A percentile compares a stretch with the other conserved stretches of the same genome.
Conservation (phyloP, 192 early-diverging fungal genomes). For the Entomortierella beljakovae region DNA sequence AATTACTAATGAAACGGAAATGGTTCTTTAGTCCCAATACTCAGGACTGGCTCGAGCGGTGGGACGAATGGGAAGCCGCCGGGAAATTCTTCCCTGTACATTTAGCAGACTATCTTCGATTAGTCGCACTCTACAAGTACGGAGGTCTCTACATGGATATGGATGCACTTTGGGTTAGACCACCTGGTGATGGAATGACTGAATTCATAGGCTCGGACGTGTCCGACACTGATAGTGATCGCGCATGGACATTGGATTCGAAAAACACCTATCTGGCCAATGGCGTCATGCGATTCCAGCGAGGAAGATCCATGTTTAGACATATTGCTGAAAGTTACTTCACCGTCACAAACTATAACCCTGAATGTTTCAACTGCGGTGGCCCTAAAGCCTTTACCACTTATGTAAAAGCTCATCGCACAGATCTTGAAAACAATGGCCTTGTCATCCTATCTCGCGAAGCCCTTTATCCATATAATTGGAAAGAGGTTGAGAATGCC, state of each 20-base stretch:
- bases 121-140: slow-evolving; percentile 66
- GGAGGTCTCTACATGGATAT: slow-evolving; percentile 75
- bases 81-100: slow-evolving; percentile 64
- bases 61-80: slow-evolving; percentile 64
- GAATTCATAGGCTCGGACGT: slow-evolving; percentile 70
- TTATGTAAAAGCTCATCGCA: slow-evolving; percentile 60
- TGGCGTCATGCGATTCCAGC: slow-evolving; percentile 69
- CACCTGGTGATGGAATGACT: slow-evolving; percentile 58
- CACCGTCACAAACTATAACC: slow-evolving; percentile 59
- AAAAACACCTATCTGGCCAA: slow-evolving; percentile 63
- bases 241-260: slow-evolving; percentile 65
- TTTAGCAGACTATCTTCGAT: slow-evolving; percentile 65
- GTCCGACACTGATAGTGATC: slow-evolving; percentile 56
- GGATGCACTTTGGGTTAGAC: slow-evolving; percentile 69
- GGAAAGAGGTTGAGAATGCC: slow-evolving; percentile 56
- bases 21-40: slow-evolving; percentile 71
- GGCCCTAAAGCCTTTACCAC: slow-evolving; percentile 67
- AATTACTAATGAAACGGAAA: slow-evolving; percentile 59
- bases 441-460: slow-evolving; percentile 58
- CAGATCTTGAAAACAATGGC: slow-evolving; percentile 55
- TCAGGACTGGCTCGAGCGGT: slow-evolving; percentile 60
- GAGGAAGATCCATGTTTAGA: slow-evolving; percentile 64
- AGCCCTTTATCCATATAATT: slow-evolving; percentile 63
- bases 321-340: slow-evolving; percentile 65
- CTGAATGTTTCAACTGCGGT: slow-evolving; percentile 69